Evolutionary conservation across 2,329 filamentous ascomycete genomes (phyloP).

Genomic region (Geoglossum cookeanum): DNA sequence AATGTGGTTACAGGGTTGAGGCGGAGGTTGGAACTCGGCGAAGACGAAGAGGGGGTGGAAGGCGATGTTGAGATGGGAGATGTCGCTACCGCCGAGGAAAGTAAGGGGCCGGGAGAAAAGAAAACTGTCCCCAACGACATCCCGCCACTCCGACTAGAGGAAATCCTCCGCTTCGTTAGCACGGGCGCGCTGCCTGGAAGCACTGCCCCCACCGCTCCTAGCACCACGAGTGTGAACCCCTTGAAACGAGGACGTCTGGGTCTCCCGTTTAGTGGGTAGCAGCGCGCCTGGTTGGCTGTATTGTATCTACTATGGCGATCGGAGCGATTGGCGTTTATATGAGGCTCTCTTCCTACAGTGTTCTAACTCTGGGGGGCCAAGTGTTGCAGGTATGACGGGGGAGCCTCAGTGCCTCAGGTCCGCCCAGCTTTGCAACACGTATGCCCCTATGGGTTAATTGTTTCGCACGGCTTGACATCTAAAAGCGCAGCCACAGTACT

Average conservation of each 20-base stretch:
- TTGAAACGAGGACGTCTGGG: neutral
- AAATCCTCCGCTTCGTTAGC: neutral
- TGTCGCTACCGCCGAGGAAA: neutral
- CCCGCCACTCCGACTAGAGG: neutral
- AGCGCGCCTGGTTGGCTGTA: too few relatives aligned
- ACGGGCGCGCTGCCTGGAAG: neutral
- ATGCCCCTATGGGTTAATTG: too few relatives aligned
- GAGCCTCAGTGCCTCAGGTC: too few relatives aligned
- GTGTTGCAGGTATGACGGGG: too few relatives aligned
- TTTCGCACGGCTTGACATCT: too few relatives aligned
- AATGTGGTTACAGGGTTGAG: constrained; percentile 54
- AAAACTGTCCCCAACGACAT: neutral
- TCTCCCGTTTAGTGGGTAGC: too few relatives aligned
- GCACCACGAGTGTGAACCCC: neutral
- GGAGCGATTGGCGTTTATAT: too few relatives aligned
- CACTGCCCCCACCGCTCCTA: neutral
- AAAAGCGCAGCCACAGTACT: too few relatives aligned
- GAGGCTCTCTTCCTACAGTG: too few relatives aligned
- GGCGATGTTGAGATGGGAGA: constrained; percentile 12
- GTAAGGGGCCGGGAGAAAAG: neutral
- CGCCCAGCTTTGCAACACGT: too few relatives aligned
- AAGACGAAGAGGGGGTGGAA: constrained; percentile 24
- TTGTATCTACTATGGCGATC: too few relatives aligned
- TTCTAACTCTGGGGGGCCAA: too few relatives aligned
- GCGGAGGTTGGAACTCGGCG: constrained; percentile 37